These are phyloP conservation scores for Abrus pulchellus DNA, from an alignment of 306 rosid species.

Conservation along the genomic window DNA sequence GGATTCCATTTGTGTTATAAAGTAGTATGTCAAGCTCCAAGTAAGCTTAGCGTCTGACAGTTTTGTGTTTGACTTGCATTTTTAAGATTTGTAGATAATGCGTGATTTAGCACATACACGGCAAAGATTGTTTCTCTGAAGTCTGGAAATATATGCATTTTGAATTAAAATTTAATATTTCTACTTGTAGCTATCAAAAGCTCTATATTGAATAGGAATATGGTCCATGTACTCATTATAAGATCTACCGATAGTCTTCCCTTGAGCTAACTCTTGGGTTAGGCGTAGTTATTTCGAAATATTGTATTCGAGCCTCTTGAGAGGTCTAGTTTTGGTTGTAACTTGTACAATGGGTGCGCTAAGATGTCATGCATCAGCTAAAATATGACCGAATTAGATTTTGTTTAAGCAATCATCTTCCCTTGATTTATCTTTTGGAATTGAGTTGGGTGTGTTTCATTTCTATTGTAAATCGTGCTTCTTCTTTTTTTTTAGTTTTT, in stretches of 20 bases:
- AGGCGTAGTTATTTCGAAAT: too few relatives aligned
- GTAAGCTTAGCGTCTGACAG: constrained; percentile 55
- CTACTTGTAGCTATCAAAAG: neutral
- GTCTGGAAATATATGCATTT: neutral
- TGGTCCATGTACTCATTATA: neutral
- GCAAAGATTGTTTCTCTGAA: neutral
- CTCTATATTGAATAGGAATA: neutral
- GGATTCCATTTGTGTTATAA: constrained; percentile 58
- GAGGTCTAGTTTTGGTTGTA: neutral
- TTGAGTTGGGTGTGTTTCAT: too few relatives aligned
- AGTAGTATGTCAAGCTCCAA: constrained; percentile 62
- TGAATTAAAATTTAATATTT: too few relatives aligned
- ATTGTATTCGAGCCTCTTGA: too few relatives aligned
- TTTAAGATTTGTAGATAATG: neutral
- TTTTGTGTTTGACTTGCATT: constrained; percentile 37
- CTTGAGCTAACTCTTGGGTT: too few relatives aligned
- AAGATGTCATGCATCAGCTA: neutral
- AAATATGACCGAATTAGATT: neutral
- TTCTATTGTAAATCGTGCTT: too few relatives aligned
- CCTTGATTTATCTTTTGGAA: neutral
- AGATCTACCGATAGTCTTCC: too few relatives aligned
- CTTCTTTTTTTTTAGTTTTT: neutral
- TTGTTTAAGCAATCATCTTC: neutral
- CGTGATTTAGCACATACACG: too few relatives aligned
- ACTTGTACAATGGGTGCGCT: neutral